Evolutionary conservation across 192 early-diverging fungal species (phyloP).

Genomic region (Coemansia sp.): DNA sequence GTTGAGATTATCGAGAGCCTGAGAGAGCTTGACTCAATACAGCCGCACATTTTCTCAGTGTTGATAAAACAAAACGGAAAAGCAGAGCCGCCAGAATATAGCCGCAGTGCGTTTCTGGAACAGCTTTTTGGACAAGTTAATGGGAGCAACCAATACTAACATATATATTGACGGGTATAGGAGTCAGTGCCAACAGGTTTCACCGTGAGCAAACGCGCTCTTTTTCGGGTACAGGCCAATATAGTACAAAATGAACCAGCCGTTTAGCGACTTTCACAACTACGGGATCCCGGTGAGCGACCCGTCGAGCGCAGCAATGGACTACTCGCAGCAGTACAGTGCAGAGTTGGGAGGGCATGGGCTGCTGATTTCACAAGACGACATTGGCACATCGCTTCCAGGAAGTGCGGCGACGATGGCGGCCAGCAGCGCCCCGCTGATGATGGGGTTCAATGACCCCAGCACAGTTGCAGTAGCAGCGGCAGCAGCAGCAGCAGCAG

Average conservation of each 20-base stretch:
- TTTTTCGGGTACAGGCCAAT: neutral
- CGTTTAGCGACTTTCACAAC: constrained; percentile 54
- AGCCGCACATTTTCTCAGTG: neutral
- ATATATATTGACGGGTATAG: neutral
- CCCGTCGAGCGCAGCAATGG: constrained; percentile 32
- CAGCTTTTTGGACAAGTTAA: neutral
- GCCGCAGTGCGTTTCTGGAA: constrained; percentile 1
- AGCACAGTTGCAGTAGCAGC: constrained; percentile 41
- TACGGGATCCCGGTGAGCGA: constrained; percentile 50
- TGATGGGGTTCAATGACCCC: constrained; percentile 42
- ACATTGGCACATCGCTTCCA: constrained; percentile 27
- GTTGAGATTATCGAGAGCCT: neutral
- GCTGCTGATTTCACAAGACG: constrained; percentile 48
- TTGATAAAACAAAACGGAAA: neutral
- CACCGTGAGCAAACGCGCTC: neutral
- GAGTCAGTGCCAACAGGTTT: neutral
- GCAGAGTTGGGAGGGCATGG: constrained; percentile 38
- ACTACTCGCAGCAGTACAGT: constrained; percentile 53
- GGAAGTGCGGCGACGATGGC: constrained; percentile 24
- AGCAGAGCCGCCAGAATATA: neutral
- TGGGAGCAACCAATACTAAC: neutral
- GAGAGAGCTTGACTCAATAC: neutral
- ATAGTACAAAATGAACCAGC: constrained; percentile 37
- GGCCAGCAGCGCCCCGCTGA: constrained; percentile 32
- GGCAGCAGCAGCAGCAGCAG: constrained; percentile 33